Evolutionary conservation across 2,329 filamentous ascomycete species (phyloP).

Genomic region (Colletotrichum camelliae): DNA sequence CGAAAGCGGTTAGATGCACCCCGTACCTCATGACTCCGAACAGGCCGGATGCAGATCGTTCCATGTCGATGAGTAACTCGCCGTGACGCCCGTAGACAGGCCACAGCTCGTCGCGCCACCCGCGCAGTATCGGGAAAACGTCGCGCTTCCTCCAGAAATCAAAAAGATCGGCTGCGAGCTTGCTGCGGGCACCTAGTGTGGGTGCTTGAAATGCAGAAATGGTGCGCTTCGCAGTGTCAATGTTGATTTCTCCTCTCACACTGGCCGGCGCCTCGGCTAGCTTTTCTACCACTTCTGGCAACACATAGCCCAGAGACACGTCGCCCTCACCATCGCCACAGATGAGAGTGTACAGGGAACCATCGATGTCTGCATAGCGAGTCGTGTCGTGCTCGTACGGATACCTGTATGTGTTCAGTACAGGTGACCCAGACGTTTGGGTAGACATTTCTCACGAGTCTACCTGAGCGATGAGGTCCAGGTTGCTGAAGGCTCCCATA

Average conservation of each 20-base stretch:
- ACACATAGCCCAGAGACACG: conserved; percentile 67
- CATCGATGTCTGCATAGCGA: conserved; percentile 59
- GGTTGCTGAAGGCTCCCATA: conserved; percentile 38
- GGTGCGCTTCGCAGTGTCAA: conserved; percentile 65
- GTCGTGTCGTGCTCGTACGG: conserved; percentile 72
- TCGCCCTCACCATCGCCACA: conserved; percentile 68
- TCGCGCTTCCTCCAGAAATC: conserved; percentile 71
- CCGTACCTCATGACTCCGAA: conserved; percentile 82
- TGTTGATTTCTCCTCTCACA: conserved; percentile 62
- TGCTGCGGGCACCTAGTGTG: conserved; percentile 68
- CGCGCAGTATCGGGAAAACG: conserved; percentile 75
- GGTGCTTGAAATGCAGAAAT: conserved; percentile 66
- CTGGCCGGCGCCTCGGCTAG: conserved; percentile 52
- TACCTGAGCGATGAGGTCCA: conserved; percentile 59
- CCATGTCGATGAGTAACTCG: conserved; percentile 74
- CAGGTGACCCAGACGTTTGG: background rate
- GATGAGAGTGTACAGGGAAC: conserved; percentile 70
- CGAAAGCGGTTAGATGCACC: conserved; percentile 81
- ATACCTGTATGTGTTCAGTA: conserved; percentile 60
- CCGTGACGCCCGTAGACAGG: conserved; percentile 73
- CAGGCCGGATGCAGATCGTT: conserved; percentile 75
- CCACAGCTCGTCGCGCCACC: conserved; percentile 84
- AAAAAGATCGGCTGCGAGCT: conserved; percentile 60
- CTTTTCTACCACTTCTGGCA: conserved; percentile 53
- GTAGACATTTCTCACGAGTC: conserved; percentile 53